Conservation (phyloP, 176 grass and related monocot genomes). For the Lolium perenne region DNA sequence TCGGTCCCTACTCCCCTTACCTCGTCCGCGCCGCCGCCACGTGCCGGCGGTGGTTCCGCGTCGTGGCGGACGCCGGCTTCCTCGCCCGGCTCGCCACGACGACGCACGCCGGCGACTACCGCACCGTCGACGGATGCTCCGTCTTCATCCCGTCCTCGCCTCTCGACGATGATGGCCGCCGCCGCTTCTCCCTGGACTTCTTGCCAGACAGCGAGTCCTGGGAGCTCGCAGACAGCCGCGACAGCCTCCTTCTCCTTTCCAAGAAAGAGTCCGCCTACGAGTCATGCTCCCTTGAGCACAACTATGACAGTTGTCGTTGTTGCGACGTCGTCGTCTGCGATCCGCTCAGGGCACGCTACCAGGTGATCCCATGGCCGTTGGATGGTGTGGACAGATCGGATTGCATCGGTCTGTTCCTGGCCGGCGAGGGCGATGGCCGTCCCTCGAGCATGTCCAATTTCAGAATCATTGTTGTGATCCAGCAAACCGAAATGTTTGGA, state of each 20-base stretch:
- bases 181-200: slow-evolving; percentile 37
- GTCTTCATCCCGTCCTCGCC: slow-evolving; percentile 33
- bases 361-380: neutral
- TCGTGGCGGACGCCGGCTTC: slow-evolving; percentile 2
- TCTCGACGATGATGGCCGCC: neutral
- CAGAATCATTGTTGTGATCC: neutral
- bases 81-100: neutral
- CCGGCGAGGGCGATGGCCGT: neutral
- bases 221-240: slow-evolving; percentile 17
- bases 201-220: slow-evolving; percentile 15
- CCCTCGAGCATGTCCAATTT: neutral
- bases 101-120: slow-evolving; percentile 34
- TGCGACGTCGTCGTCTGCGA: slow-evolving; percentile 9
- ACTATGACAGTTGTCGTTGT: neutral
- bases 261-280: neutral
- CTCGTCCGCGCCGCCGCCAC: slow-evolving; percentile 36
- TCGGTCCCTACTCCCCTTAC: neutral
- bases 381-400: neutral
- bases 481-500: neutral
- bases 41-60: slow-evolving; percentile 29
- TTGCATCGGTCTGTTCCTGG: neutral
- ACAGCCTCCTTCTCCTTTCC: slow-evolving; percentile 23
- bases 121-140: neutral
- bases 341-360: neutral
- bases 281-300: neutral